Base-by-base conservation (phyloP, 139 green algal species). In the Haematococcus lacustris region DNA sequence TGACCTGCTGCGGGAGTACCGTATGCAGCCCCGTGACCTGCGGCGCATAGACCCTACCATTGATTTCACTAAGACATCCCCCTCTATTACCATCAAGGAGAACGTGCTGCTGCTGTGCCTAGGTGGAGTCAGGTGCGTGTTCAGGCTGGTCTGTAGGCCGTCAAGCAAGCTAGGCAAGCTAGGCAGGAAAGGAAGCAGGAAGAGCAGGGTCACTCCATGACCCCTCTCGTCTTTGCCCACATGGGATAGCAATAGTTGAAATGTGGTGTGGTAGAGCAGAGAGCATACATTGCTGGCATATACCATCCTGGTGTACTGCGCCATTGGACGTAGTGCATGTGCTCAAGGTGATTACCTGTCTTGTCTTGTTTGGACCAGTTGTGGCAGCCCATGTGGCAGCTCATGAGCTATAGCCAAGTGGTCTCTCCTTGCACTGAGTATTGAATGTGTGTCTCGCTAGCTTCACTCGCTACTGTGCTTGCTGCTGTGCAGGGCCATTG, bases 11-110 rank as follows among this genome's bases (percentile, higher is more conserved):
- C 74, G 91, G 0, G 80, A 87, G 35, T 82, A 96, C 79, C 63
- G 81, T 5, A 77, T 98, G 78, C 87, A 93, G 85, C 93, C 93
- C 34, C 90, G 93, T 6, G 93, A 98, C 75, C 73, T 98, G 65
- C 83, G 93, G 17, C 86, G 92, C 35, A 92, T 98, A 40, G 93
- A 98, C 78, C 92, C 91, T 23, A 86, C 87, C 3, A 82, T 96
- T n/a, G 79, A 84, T 64, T 82, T 89, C 69, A 92, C 82, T 33
- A 93, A 92, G 67, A 89, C 88, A 17, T 87, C 88, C 0, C 89
- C 89, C 35, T 87, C 79, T 70, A 90, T 97, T 65, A 90, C 84
- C 23, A 86, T 94, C 68, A 94, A 94, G 74, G 93, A 97, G 43
- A 85, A 92, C 40, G 89, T 86, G 26, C 74, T 98, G 62, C 82